Conservation (phyloP, 495 filamentous ascomycete species). For the Cryomyces antarcticus region DNA sequence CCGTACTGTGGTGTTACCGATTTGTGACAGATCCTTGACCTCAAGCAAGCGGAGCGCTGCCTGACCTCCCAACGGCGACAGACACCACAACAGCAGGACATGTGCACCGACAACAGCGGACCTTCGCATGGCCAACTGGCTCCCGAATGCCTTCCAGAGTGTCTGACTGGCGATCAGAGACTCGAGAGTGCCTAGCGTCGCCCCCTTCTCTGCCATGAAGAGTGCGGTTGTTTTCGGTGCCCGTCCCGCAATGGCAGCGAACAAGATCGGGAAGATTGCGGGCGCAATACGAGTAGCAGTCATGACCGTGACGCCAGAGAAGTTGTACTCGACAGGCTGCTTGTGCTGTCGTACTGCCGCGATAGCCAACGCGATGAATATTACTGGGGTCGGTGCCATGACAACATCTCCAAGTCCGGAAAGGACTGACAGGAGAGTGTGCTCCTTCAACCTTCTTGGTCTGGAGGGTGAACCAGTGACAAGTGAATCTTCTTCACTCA, state of each 20-base stretch:
- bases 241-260: slow-evolving; percentile 8
- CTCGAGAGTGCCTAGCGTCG: slow-evolving; percentile 8
- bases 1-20: slow-evolving; percentile 1
- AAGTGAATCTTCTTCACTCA: neutral
- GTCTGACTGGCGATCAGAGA: slow-evolving; percentile 10
- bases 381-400: slow-evolving; percentile 4
- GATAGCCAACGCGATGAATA: slow-evolving; percentile 8
- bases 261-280: slow-evolving; percentile 11
- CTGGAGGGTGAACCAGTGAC: neutral
- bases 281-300: slow-evolving; percentile 9
- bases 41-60: slow-evolving; percentile 8
- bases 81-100: slow-evolving; percentile 8
- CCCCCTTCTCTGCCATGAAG: slow-evolving; percentile 7
- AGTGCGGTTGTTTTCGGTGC: slow-evolving; percentile 8
- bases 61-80: slow-evolving; percentile 12
- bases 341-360: slow-evolving; percentile 3
- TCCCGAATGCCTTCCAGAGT: slow-evolving; percentile 9
- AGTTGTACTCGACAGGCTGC: slow-evolving; percentile 6
- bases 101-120: slow-evolving; percentile 9
- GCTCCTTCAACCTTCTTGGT: neutral
- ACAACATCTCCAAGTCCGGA: slow-evolving; percentile 3
- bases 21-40: neutral
- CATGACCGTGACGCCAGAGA: slow-evolving; percentile 5
- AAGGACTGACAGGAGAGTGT: neutral
- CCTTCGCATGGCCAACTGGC: slow-evolving; percentile 6